phyloP scores from a whole-genome alignment of 805 yeast species.

The Jamesozyma spencerorum region DNA sequence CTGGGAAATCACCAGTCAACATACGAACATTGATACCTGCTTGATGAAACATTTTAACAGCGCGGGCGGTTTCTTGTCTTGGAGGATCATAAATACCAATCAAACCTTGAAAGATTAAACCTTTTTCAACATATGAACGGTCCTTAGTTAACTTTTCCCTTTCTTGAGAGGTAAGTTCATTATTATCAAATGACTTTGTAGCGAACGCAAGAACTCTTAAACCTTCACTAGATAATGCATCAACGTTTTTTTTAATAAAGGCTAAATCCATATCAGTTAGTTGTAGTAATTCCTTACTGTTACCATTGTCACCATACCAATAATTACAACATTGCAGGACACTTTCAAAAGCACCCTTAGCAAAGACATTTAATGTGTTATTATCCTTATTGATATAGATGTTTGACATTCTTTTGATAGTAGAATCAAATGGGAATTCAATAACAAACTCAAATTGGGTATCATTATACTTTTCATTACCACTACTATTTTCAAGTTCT shows the following conservation, averaged over 20 bases:
- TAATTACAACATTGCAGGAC: constrained; percentile 52
- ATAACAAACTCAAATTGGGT: constrained; percentile 45
- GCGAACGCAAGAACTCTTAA: constrained; percentile 81
- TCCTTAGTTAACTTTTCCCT: constrained; percentile 20
- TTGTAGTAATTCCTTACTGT: constrained; percentile 42
- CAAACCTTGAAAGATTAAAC: constrained; percentile 70
- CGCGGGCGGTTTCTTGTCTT: constrained; percentile 68
- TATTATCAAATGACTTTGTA: constrained; percentile 26
- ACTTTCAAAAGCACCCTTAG: constrained; percentile 86
- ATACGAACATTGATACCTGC: constrained; percentile 97
- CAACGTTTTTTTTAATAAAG: constrained; percentile 47
- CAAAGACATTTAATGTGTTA: constrained; percentile 48
- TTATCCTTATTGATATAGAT: constrained; percentile 47
- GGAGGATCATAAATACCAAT: constrained; percentile 98
- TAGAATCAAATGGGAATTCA: constrained; percentile 81
- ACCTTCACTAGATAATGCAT: constrained; percentile 67
- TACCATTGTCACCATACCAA: constrained; percentile 46
- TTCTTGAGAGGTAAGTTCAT: constrained; percentile 28
- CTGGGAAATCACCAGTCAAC: constrained; percentile 93
- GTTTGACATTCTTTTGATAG: constrained; percentile 84
- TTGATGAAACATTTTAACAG: constrained; percentile 66
- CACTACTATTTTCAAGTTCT: constrained; percentile 14
- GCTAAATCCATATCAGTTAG: constrained; percentile 43
- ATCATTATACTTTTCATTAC: constrained; percentile 40
- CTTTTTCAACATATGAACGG: constrained; percentile 40